Evolutionary conservation across 805 yeast genomes (phyloP), one percentile per base, ranked within the genome.

Genomic region (Kodamaea laetipori): DNA sequence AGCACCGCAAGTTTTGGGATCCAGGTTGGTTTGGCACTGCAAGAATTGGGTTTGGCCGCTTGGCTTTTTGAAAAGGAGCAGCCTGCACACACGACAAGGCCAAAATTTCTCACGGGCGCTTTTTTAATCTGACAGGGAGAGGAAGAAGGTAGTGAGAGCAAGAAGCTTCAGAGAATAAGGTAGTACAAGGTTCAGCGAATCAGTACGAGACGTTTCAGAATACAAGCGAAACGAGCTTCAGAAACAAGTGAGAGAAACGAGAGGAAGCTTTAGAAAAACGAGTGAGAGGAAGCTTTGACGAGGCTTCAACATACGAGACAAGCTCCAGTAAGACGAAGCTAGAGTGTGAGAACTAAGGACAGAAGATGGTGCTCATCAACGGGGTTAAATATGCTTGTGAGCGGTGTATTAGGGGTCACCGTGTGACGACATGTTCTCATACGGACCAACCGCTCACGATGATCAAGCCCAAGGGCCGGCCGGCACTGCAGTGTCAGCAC

Each of bases 381-480:
- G 98, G 97, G 28, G 84, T 87, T 51, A 92, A 94, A 61, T 92
- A 90, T 64, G 98, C 99, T 46, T 92, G 99, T 63, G 96, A 90
- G 54, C 72, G 97, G 47, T 92, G 99, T 65, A 90, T 94, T 38
- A 76, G 99, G 48, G 99, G 99, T 34, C 99, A 94, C 60, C 73
- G 99, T 42, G 99, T 92, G 36, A 86, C 97, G 1, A 81, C 95
- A 2, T 94, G 99, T 65, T 82, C 84, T 35, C 99, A 94, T 62
- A 81, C 90, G 0, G 96, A 94, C 53, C 88, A 87, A 57, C 95
- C 95, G 4, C 69, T 94, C 53, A 84, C 86, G 60, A 85, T 85
- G 86, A 92, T 94, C 62, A 94, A 94, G 60, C 97, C 96, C 12
- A 94, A 94, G 60, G 99, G 99, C 3, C 74, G 99, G 44, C 99